Percentiles rank a stretch among this genome's conserved stretches.
phyloP scores from a whole-genome alignment of 495 filamentous ascomycete genomes.

The Penicillium riverlandense region DNA sequence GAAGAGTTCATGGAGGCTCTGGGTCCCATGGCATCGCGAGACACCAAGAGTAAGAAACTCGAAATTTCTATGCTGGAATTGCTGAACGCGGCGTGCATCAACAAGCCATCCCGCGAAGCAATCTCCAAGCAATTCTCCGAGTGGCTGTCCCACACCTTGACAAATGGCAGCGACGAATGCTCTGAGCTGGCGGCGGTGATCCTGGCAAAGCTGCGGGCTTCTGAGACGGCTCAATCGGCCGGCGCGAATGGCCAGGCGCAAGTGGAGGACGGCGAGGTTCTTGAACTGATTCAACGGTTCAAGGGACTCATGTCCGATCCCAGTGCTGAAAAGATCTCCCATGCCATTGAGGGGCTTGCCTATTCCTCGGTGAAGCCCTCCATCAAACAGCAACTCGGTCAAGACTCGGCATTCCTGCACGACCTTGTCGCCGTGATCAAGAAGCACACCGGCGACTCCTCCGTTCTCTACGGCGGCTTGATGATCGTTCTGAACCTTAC shows the following conservation, averaged over 20 bases:
- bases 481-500: conserved; percentile 81
- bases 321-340: conserved; percentile 48
- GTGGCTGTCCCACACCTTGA: conserved; percentile 75
- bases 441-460: conserved; percentile 53
- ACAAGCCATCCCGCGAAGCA: conserved; percentile 66
- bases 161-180: conserved; percentile 54
- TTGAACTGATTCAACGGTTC: conserved; percentile 71
- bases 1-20: conserved; percentile 71
- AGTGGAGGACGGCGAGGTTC: conserved; percentile 48
- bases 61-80: conserved; percentile 79
- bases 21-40: conserved; percentile 61
- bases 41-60: conserved; percentile 67
- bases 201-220: conserved; percentile 62
- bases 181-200: conserved; percentile 78
- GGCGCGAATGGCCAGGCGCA: conserved; percentile 32
- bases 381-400: conserved; percentile 71
- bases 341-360: conserved; percentile 86
- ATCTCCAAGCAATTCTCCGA: conserved; percentile 72
- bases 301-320: conserved; percentile 63
- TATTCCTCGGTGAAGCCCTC: conserved; percentile 77
- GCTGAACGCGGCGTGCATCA: conserved; percentile 83
- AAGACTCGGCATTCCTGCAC: conserved; percentile 57
- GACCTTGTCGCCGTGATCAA: conserved; percentile 57
- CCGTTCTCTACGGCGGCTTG: conserved; percentile 75
- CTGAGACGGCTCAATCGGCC: conserved; percentile 32